Evolutionary conservation across 371 early-diverging fungal species (phyloP), one percentile per base, ranked within the genome.

Genomic region (Mortierella sp.): DNA sequence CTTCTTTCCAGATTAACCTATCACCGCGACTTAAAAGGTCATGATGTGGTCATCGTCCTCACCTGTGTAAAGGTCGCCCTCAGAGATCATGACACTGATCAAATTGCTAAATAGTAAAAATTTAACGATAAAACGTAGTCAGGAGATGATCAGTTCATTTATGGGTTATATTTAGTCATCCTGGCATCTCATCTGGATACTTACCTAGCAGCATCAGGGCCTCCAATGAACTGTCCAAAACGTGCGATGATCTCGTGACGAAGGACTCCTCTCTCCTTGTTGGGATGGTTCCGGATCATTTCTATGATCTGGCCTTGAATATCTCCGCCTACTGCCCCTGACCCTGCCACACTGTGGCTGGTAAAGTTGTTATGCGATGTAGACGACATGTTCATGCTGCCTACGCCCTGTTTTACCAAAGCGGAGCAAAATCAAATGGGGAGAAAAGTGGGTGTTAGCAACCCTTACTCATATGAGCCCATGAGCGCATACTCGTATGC

Each of bases 21-120:
- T n/a, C 18, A 2, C 1, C 9, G 18, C 51, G 18, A 51, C 18
- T 45, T 64, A 64, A 39, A 51, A 47, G 20, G 30, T 32, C 55
- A 65, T 39, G 14, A 78, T 39, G 37, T 79, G 75, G 37, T 75
- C 74, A 0, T 79, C 70, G 37, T 79, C 79, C 20, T 67, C 65
- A 9, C 37, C 68, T 10, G 67, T 32, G 60, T 64, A 79, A 52
- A 79, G 14, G 55, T 49, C 55, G 20, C 79, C 79, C 4, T 75
- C 68, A 5, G 5, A 32, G 57, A 64, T 51, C 72, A 79, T 52
- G 1, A 11, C 16, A 1, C 45, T 40, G 37, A 79, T 30, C 22
- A 64, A 9, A 1, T 18, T 26, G 18, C 79, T 20, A 26, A 32
- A 10, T 18, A 16, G 24, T 40, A 26, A 39, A 28, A 35, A n/a